Evolutionary conservation across 108 stramenopile genomes (phyloP), one percentile per base, ranked within the genome.

Genomic region (Aurantiochytrium sp.): DNA sequence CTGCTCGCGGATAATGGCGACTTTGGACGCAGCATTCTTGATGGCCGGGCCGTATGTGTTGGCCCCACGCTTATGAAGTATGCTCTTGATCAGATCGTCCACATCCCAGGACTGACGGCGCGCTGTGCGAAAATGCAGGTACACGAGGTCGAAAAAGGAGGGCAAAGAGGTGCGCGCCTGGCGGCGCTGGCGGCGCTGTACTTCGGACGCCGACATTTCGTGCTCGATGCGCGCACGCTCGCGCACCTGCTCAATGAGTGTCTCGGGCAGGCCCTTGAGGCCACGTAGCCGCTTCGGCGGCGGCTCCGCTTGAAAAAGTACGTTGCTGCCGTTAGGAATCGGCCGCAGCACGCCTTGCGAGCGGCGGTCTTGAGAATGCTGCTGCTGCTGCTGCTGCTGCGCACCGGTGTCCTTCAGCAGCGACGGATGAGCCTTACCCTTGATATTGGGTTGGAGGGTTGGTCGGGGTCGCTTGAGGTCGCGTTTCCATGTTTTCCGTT

Each of bases 11-110:
- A 81, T 81, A 42, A 81, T 81, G 21, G 8, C 45, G 6, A 22
- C 27, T n/a, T 81, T 41, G n/a, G 73, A 81, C 42, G 45, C n/a
- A 2, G 39, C 32, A 3, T 41, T 81, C 24, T n/a, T 48, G 24
- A 81, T 48, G 39, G 73, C 73, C 21, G 73, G 73, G 2, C 59
- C 59, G 32, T 48, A 81, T 48, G 73, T 48, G 45, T 81, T 81
- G 21, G 73, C 42, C 6, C 73, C 73, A 19, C 73, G 45, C 24
- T 48, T 81, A 12, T 81, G 6, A 6, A 81, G 32, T 12, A 81
- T 41, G 42, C 19, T 39, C 10, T 12, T 24, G 3, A 81, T 24
- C 73, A 81, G 45, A 12, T 81, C 73, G 39, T 42, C 27, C 45
- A 81, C 17, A 3, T 81, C 73, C 42, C 39, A 48, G 10, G 39